Evolutionary conservation across 2,329 filamentous ascomycete species (phyloP), one percentile per base, ranked within the genome.

Genomic region (Pseudofabraea citricarpa): DNA sequence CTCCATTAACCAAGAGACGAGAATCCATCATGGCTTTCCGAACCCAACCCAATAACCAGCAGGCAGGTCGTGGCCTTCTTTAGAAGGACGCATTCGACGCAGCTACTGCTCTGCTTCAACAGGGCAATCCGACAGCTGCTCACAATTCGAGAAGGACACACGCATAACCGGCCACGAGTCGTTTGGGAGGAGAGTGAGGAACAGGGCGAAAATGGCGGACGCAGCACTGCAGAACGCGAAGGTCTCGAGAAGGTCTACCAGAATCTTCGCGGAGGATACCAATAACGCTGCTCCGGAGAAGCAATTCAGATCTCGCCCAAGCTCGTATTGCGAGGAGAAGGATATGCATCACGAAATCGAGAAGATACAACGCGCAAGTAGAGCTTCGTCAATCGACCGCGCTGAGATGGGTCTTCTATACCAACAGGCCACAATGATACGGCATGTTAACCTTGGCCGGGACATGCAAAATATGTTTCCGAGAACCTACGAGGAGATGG

Each of bases 231-330:
- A 43, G 21, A n/a, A n/a, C 23, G 32, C 44, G 7, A 44, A 41
- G 27, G 38, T 56, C 21, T 56, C 55, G 20, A 50, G 50, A 41
- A 44, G 52, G 27, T 50, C 53, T 13, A 52, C 52, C 9, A 49
- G 52, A 43, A 22, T 44, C 2, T 55, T 52, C 37, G 38, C 18
- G 7, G 46, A 50, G 27, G 51, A 56, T 12, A 29, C 21, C 23
- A 26, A 19, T 24, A 40, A 41, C 36, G 45, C 33, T 18, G 36
- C 31, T 27, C 37, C 22, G 12, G 16, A 22, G 19, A 40, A 44
- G 12, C n/a, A 33, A 3, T n/a, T 16, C 21, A 45, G 49, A n/a
- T 42, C 36, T 6, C 36, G 43, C 33, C 22, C 43, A 32, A 21
- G 18, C 26, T 36, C 27, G 21, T 20, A n/a, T 23, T 20, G 40